These are phyloP conservation scores for Fusarium sarcochroum DNA, from an alignment of 2,329 filamentous ascomycete species.

Conservation along the genomic window DNA sequence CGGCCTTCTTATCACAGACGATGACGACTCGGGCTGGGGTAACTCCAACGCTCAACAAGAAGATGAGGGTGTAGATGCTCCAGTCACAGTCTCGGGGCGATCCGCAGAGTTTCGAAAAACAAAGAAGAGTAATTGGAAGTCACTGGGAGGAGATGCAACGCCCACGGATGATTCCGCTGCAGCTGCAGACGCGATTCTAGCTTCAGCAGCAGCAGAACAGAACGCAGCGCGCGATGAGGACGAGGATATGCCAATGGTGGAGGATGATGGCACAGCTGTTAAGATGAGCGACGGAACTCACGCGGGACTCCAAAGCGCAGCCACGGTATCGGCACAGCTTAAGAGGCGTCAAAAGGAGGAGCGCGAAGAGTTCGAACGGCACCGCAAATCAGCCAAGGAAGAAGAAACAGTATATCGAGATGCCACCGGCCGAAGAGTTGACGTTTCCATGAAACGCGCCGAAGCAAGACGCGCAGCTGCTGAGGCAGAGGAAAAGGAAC, in stretches of 20 bases:
- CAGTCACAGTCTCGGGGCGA: slow-evolving; percentile 64
- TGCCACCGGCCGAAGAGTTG: slow-evolving; percentile 93
- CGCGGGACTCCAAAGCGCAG: slow-evolving; percentile 88
- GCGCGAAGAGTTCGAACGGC: slow-evolving; percentile 62
- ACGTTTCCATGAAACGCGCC: slow-evolving; percentile 90
- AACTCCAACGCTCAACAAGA: slow-evolving; percentile 56
- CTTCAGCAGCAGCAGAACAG: slow-evolving; percentile 77
- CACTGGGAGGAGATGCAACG: slow-evolving; percentile 63
- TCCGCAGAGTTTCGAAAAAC: slow-evolving; percentile 77
- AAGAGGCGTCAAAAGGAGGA: slow-evolving; percentile 77
- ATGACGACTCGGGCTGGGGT: slow-evolving; percentile 70
- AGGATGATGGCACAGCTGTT: slow-evolving; percentile 62
- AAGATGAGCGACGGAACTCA: slow-evolving; percentile 90
- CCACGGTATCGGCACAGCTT: slow-evolving; percentile 79
- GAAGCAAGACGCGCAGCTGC: slow-evolving; percentile 77
- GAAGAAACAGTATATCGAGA: slow-evolving; percentile 95
- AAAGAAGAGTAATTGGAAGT: slow-evolving; percentile 87
- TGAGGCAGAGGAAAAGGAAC: slow-evolving; percentile 81
- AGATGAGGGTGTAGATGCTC: slow-evolving; percentile 69
- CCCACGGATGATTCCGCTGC: slow-evolving; percentile 64
- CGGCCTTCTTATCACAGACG: slow-evolving; percentile 75
- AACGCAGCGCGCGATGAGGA: slow-evolving; percentile 63
- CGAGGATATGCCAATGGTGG: slow-evolving; percentile 65
- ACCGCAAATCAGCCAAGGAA: slow-evolving; percentile 61
- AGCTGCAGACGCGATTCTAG: slow-evolving; percentile 83